Conservation (phyloP, 1,139 yeast species). For the Scheffersomyces lignicola region DNA sequence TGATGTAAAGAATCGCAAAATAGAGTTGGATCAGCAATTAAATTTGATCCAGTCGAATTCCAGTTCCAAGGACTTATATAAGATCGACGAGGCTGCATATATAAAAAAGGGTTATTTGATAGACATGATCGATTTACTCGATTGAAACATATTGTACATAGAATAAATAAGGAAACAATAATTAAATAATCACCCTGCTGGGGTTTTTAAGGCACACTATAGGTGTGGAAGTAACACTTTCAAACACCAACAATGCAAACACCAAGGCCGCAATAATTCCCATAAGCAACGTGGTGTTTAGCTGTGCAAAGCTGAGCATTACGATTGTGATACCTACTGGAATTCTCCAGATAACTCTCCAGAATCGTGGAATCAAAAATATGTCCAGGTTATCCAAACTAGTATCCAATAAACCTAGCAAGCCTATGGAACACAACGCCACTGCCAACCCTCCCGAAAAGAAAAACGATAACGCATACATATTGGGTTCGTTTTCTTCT, state of each 20-base stretch:
- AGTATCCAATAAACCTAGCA: slow-evolving; percentile 40
- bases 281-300: slow-evolving; percentile 42
- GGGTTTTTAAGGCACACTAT: slow-evolving; percentile 11
- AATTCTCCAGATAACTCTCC: slow-evolving; percentile 41
- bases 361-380: slow-evolving; percentile 32
- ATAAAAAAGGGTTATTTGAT: slow-evolving; percentile 24
- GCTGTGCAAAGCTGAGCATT: slow-evolving; percentile 46
- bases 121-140: slow-evolving; percentile 15
- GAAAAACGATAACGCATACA: slow-evolving; percentile 44
- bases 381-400: slow-evolving; percentile 33
- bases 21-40: slow-evolving; percentile 12
- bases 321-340: slow-evolving; percentile 41
- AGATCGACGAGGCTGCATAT: slow-evolving; percentile 23
- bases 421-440: slow-evolving; percentile 32
- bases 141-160: slow-evolving; percentile 2
- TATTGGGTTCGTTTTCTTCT: slow-evolving; percentile 25
- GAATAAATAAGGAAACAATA: background rate
- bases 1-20: slow-evolving; percentile 11
- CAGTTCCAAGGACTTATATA: slow-evolving; percentile 11
- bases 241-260: slow-evolving; percentile 33
- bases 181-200: background rate
- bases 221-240: slow-evolving; percentile 32
- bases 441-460: slow-evolving; percentile 52
- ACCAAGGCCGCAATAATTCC: slow-evolving; percentile 41
- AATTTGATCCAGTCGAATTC: slow-evolving; percentile 8